Base-by-base conservation (phyloP, 139 green algal species). In the Eudorina sp. region DNA sequence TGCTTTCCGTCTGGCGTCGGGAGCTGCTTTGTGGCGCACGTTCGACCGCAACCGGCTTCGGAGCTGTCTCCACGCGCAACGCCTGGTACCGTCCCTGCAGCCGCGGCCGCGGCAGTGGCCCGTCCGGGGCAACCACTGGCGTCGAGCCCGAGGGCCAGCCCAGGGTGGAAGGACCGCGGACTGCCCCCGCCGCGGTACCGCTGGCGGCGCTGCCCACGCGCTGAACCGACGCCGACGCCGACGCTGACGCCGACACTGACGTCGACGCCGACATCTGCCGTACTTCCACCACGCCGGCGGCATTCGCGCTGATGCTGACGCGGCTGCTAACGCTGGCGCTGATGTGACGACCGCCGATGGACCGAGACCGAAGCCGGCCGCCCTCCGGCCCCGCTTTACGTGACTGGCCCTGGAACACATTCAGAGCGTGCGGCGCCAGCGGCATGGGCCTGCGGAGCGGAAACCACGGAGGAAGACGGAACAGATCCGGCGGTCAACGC, bases 371-470 rank as follows among this genome's bases (percentile, higher is more conserved):
- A 18, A n/a, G 64, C 11, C 68, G 36, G 36, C 11, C 38, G 55
- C 13, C 13, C 13, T 75, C 66, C 66, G 38, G 66, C n/a, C 66
- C 34, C 4, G 66, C 66, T 25, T 75, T 75, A 1, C 73, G 73
- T 72, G 55, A 11, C 41, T 53, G 13, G n/a, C 80, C 80, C 6
- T 86, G 80, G 60, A 86, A 86, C 8, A 76, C n/a, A 29, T 86
- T 76, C 1, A 86, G 58, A 29, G 43, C 11, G 80, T 76, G 48
- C 23, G 80, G 60, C 45, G 80, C 60, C 43, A 86, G 60, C 31
- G 80, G 80, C 41, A 86, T 86, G 36, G 80, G 60, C 2, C 80
- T 86, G 80, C 40, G 58, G 8, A 16, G 8, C 2, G 68, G 62
- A n/a, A n/a, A n/a, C n/a, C n/a, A n/a, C n/a, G n/a, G n/a, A n/a